phyloP scores from a whole-genome alignment of 805 yeast species.

The Jamesozyma gamospora region DNA sequence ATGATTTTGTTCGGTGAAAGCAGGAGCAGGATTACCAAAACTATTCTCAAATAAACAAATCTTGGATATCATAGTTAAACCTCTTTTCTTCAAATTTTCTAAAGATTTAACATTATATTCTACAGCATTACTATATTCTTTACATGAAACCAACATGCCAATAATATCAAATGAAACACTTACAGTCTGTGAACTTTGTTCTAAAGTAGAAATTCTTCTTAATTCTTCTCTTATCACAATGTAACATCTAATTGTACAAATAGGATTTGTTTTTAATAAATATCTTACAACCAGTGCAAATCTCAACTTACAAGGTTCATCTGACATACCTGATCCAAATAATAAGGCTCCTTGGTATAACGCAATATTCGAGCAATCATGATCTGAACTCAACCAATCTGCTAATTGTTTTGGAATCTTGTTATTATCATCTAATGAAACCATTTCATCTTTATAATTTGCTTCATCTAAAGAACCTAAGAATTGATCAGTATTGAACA shows the following conservation, averaged over 20 bases:
- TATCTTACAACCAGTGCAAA: constrained; percentile 27
- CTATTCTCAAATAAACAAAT: constrained; percentile 8
- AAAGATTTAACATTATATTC: constrained; percentile 11
- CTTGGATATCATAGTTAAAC: constrained; percentile 8
- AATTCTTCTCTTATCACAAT: constrained; percentile 20
- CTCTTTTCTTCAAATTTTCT: constrained; percentile 13
- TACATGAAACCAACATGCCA: constrained; percentile 16
- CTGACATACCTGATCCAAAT: constrained; percentile 27
- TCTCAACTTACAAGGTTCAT: constrained; percentile 30
- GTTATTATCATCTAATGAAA: constrained; percentile 24
- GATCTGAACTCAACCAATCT: constrained; percentile 22
- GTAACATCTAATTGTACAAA: constrained; percentile 25
- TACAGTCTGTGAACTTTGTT: constrained; percentile 21
- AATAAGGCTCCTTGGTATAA: constrained; percentile 29
- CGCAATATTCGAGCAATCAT: constrained; percentile 25
- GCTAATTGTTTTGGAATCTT: constrained; percentile 31
- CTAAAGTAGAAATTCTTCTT: constrained; percentile 19
- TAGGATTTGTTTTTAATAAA: constrained; percentile 27
- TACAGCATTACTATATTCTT: constrained; percentile 19
- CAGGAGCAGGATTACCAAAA: constrained; percentile 5
- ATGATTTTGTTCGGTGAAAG: constrained; percentile 5
- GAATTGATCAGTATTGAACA: constrained; percentile 31
- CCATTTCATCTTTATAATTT: constrained; percentile 26
- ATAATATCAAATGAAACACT: constrained; percentile 25
- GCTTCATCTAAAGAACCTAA: constrained; percentile 24